These are phyloP conservation scores for Polytolypa hystricis DNA, from an alignment of 2,329 filamentous ascomycete genomes.

Conservation along the genomic window DNA sequence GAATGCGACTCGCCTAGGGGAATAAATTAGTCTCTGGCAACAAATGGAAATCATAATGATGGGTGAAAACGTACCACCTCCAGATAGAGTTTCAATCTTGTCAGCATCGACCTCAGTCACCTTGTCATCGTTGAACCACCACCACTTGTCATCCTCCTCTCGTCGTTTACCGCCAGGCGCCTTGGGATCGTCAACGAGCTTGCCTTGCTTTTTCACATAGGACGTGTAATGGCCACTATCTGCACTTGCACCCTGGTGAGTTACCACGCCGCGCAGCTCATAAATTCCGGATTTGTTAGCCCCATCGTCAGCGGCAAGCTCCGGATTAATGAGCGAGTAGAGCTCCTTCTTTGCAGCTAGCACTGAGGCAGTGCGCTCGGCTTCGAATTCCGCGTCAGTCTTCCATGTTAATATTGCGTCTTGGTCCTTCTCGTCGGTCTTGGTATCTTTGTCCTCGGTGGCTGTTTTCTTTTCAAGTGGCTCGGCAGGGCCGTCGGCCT, in stretches of 20 bases:
- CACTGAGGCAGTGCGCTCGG: slow-evolving; percentile 66
- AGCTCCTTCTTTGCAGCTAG: slow-evolving; percentile 80
- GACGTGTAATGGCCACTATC: slow-evolving; percentile 98
- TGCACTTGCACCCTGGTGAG: slow-evolving; percentile 90
- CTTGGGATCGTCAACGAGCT: slow-evolving; percentile 51
- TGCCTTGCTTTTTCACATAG: slow-evolving; percentile 84
- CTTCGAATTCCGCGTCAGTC: slow-evolving; percentile 86
- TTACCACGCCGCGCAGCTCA: slow-evolving; percentile 85
- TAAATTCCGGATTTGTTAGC: slow-evolving; percentile 92
- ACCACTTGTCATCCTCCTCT: slow-evolving; percentile 90
- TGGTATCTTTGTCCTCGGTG: slow-evolving; percentile 35
- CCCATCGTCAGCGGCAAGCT: slow-evolving; percentile 64
- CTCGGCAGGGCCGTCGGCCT: slow-evolving; percentile 25
- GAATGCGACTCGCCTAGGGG: slow-evolving; percentile 38
- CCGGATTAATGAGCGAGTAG: slow-evolving; percentile 61
- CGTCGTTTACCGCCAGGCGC: slow-evolving; percentile 57
- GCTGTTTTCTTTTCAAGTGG: slow-evolving; percentile 40
- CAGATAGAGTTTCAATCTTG: slow-evolving; percentile 80
- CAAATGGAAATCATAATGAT: slow-evolving; percentile 8
- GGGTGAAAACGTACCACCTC: slow-evolving; percentile 54
- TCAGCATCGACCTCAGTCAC: slow-evolving; percentile 84
- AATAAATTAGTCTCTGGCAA: slow-evolving; percentile 12
- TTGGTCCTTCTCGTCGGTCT: slow-evolving; percentile 52
- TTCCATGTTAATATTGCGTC: slow-evolving; percentile 75
- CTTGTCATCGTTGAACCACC: slow-evolving; percentile 99